Conservation (phyloP, 768 basidiomycete species). For the Xerocomellus amylosporus region DNA sequence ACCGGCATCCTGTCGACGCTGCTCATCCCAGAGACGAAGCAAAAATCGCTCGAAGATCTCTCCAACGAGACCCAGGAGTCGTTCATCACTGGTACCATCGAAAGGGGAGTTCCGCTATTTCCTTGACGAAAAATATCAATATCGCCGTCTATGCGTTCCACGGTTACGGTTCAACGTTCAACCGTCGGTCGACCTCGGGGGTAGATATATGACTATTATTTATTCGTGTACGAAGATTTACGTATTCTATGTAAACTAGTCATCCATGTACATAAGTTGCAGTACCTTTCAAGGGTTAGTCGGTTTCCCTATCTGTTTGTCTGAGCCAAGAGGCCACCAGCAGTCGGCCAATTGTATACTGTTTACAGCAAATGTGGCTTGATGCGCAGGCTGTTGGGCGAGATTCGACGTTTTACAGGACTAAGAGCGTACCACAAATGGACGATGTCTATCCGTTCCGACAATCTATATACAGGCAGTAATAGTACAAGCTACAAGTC, state of each 20-base stretch:
- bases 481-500: conserved; percentile 9
- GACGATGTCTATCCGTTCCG: neutral
- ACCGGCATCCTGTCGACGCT: conserved; percentile 80
- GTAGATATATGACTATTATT: neutral
- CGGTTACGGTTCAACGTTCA: too few relatives aligned
- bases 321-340: too few relatives aligned
- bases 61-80: conserved; percentile 68
- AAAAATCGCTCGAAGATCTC: conserved; percentile 59
- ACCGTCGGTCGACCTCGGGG: neutral
- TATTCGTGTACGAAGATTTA: neutral
- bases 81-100: conserved; percentile 40
- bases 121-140: neutral
- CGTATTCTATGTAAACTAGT: neutral
- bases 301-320: neutral
- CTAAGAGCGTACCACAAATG: neutral
- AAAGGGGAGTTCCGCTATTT: conserved; percentile 14
- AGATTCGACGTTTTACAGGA: neutral
- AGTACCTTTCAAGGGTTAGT: neutral
- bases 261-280: neutral
- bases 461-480: conserved; percentile 11
- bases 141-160: neutral
- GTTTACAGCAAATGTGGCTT: too few relatives aligned
- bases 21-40: conserved; percentile 79
- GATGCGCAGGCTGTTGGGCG: neutral
- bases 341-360: too few relatives aligned